Base-by-base conservation (phyloP, 768 basidiomycete species). In the Tricholoma sp. region DNA sequence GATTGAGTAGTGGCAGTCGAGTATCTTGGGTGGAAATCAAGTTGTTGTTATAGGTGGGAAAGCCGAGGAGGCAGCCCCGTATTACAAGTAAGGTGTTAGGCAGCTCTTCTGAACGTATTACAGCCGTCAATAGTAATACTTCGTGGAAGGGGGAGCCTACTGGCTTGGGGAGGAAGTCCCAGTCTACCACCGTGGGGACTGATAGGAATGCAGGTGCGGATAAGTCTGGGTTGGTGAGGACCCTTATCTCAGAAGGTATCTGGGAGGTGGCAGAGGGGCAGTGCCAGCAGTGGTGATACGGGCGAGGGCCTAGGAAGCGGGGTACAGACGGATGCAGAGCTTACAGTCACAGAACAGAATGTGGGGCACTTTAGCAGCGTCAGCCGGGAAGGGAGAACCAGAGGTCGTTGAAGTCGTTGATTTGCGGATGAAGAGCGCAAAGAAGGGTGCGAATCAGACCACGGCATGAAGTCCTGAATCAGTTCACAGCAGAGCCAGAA, bases 31-130 rank as follows among this genome's bases (percentile, higher is more conserved):
- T n/a, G n/a, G n/a, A n/a, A n/a, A n/a, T n/a, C n/a, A n/a, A n/a
- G n/a, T n/a, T n/a, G n/a, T n/a, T n/a, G n/a, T n/a, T n/a, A n/a
- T n/a, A n/a, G n/a, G n/a, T n/a, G n/a, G n/a, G n/a, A 27, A 27
- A 27, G 24, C 24, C 24, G 60, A 69, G 41, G 22, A 54, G 57
- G 21, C 58, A 60, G 72, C 69, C 10, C 82, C 83, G 18, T 82
- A 83, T 52, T 83, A 83, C 61, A 81, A 83, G 3, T 61, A 81
- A 83, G 3, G 77, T n/a, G n/a, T n/a, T n/a, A 57, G 83, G 83
- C 1, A 71, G 74, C 5, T 66, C 72, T 0, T 72, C 78, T 1
- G 81, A 74, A 1, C 74, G 73, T 7, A 68, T 78, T 4, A 71
- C 80, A 14, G 76, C 74, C 12, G 76, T 77, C 0, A 79, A 74